Conservation (phyloP, 75 land plant species). For the Ceratopteris richardii region DNA sequence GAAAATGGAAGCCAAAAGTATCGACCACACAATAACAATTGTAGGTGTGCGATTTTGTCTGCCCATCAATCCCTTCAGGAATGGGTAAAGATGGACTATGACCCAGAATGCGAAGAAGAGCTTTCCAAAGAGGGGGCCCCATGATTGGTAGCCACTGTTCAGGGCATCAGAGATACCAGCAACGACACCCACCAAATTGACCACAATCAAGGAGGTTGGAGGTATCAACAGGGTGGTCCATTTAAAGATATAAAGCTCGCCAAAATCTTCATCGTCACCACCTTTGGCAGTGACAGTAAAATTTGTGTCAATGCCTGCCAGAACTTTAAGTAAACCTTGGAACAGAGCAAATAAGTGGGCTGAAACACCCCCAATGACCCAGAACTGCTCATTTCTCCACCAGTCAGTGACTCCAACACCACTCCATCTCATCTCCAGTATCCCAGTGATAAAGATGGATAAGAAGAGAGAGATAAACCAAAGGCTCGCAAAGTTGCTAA, state of each 20-base stretch:
- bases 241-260: constrained; percentile 54
- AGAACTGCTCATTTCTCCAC: constrained; percentile 73
- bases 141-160: constrained; percentile 55
- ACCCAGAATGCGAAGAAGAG: constrained; percentile 68
- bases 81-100: constrained; percentile 57
- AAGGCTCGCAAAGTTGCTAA: constrained; percentile 50
- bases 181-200: constrained; percentile 60
- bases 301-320: constrained; percentile 56
- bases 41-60: constrained; percentile 65
- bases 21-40: constrained; percentile 59
- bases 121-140: constrained; percentile 68
- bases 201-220: constrained; percentile 46
- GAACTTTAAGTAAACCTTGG: constrained; percentile 54
- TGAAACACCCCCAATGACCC: constrained; percentile 63
- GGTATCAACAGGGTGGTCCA: constrained; percentile 58
- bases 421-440: constrained; percentile 59
- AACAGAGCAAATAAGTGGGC: constrained; percentile 52
- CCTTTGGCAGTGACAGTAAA: constrained; percentile 56
- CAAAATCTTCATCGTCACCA: constrained; percentile 49
- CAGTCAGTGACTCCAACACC: constrained; percentile 65
- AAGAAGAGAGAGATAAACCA: constrained; percentile 49
- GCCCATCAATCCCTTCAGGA: constrained; percentile 71
- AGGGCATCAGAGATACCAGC: constrained; percentile 60
- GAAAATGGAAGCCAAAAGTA: constrained; percentile 61
- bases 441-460: constrained; percentile 65